These are phyloP conservation scores for Tolypocladium endophyticum DNA, from an alignment of 2,329 filamentous ascomycete genomes.

Conservation along the genomic window DNA sequence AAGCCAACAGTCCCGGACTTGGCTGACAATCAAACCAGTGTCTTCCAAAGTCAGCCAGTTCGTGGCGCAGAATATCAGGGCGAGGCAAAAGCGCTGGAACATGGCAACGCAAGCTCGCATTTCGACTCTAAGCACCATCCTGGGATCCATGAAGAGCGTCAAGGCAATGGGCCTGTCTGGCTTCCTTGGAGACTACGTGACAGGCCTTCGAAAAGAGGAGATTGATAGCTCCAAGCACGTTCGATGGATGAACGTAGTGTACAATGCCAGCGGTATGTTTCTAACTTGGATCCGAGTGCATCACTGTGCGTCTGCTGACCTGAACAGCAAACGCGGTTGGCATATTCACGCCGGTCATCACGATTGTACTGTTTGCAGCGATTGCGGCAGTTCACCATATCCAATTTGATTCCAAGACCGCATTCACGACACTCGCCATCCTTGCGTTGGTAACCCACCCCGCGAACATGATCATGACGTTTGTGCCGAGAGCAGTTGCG, in stretches of 20 bases:
- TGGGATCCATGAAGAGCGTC: background rate
- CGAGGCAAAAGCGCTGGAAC: background rate
- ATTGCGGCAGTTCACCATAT: background rate
- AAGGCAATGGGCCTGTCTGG: background rate
- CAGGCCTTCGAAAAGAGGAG: background rate
- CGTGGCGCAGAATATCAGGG: background rate
- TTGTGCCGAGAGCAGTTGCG: constrained; percentile 2
- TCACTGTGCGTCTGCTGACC: background rate
- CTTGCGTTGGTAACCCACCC: constrained; percentile 6
- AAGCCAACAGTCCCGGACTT: background rate
- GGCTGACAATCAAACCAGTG: background rate
- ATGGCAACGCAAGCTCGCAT: background rate
- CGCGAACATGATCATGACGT: constrained; percentile 11
- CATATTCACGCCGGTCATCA: background rate
- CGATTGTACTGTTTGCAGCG: background rate
- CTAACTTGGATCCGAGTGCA: background rate
- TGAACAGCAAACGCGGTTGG: background rate
- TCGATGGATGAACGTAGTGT: background rate
- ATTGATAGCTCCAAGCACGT: background rate
- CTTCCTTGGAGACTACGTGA: background rate
- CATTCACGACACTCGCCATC: constrained; percentile 1
- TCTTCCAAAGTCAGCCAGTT: background rate
- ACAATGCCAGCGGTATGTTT: background rate
- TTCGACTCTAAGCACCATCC: background rate
- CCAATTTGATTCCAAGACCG: background rate